Percentiles rank a stretch among this genome's conserved stretches.
Evolutionary conservation across 768 basidiomycete species (phyloP).

Genomic region (Mycena vitilis): DNA sequence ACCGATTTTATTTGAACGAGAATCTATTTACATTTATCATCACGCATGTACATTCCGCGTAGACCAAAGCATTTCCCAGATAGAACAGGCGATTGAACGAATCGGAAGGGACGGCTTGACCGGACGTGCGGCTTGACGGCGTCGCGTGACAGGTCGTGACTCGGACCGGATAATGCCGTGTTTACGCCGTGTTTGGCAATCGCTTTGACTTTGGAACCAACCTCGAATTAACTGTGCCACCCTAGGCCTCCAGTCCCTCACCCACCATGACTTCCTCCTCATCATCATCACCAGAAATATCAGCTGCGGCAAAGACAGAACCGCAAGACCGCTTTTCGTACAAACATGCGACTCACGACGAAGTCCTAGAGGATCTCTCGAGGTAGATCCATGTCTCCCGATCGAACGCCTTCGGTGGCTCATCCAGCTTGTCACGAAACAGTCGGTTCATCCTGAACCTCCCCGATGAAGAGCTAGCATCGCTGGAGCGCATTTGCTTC

Average conservation of each 20-base stretch:
- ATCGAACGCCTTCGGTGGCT: constrained; percentile 32
- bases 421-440: constrained; percentile 7
- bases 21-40: constrained; percentile 20
- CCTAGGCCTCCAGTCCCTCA: constrained; percentile 15
- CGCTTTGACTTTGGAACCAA: constrained; percentile 35
- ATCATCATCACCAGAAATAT: constrained; percentile 82
- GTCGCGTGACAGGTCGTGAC: not conserved
- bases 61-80: not conserved
- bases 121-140: too few relatives aligned
- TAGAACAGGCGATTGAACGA: not conserved
- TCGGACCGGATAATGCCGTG: constrained; percentile 17
- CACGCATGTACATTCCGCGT: not conserved
- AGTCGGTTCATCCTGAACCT: constrained; percentile 98
- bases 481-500: constrained; percentile 95
- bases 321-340: constrained; percentile 61
- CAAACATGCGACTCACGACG: constrained; percentile 82
- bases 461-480: constrained; percentile 91
- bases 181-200: constrained; percentile 41
- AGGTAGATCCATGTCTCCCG: constrained; percentile 61
- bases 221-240: constrained; percentile 26
- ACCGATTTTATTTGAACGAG: not conserved
- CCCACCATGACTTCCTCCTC: constrained; percentile 78
- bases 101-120: not conserved
- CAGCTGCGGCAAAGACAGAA: constrained; percentile 55
- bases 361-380: constrained; percentile 91